Evolutionary conservation across 371 early-diverging fungal species (phyloP), one percentile per base, ranked within the genome.

Genomic region (Rhizopus arrhizus): DNA sequence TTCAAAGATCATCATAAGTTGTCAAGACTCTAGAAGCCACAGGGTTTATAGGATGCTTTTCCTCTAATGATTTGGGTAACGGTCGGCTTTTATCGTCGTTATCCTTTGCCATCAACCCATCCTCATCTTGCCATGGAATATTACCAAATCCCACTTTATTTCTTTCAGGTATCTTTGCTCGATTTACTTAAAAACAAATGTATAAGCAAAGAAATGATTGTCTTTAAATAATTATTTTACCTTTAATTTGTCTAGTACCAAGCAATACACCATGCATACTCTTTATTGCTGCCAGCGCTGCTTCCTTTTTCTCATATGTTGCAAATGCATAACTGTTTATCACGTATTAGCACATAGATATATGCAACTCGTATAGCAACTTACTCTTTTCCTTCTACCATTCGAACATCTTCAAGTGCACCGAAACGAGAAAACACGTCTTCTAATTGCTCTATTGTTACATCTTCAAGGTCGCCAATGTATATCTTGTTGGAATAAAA

Each of bases 71-170:
- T 13, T 61, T 42, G 4, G 64, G 54, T 12, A 64, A 57, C 28
- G 58, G 53, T 51, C 62, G 59, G 11, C 52, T 46, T 11, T 22
- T 56, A 48, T 65, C 58, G 42, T 58, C 58, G 12, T 55, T 53
- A 41, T 75, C 73, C 28, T 75, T 70, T 29, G 76, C 76, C 49
- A 75, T 64, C 22, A 66, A 48, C 6, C 76, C 76, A 58, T 75
- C 76, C 58, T 84, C 82, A 32, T 84, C 85, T 61, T 75, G 80
- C 85, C 85, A 84, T 36, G 82, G 82, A 12, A 84, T 73, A 43
- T 82, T 82, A 47, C 82, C 85, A 70, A 84, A 84, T 7, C 85
- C 85, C 52, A 79, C 74, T 13, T 81, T 81, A 42, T 84, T 84
- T 48, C 85, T 65, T 60, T 84, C 85, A 22, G 85, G 85, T 61